A percentile compares a stretch with the other conserved stretches of the same genome.
Evolutionary conservation across 192 early-diverging fungal species (phyloP).

Genomic region (Phlyctochytrium arcticum): DNA sequence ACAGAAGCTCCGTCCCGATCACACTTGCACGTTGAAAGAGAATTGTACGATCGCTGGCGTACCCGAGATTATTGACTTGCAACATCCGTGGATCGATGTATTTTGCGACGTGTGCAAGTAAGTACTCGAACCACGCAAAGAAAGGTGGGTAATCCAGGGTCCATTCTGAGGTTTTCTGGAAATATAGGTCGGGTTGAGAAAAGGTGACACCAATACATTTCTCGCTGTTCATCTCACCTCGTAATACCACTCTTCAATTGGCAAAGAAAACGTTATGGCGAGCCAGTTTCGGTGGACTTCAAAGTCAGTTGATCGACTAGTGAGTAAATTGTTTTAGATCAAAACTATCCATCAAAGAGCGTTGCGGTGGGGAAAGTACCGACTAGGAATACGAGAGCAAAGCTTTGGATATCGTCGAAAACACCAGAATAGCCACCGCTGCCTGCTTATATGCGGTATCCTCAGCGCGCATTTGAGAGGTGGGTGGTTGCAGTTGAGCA

Average conservation of each 20-base stretch:
- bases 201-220: neutral
- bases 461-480: too few relatives aligned
- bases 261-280: constrained; percentile 82
- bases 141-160: constrained; percentile 97
- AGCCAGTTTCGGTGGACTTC: constrained; percentile 99
- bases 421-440: neutral
- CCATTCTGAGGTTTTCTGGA: constrained; percentile 83
- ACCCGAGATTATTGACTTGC: constrained; percentile 61
- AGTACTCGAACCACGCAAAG: constrained; percentile 94
- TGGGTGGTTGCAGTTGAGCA: too few relatives aligned
- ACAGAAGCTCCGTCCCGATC: constrained; percentile 72
- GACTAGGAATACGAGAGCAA: neutral
- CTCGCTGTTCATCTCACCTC: constrained; percentile 64
- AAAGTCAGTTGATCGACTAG: constrained; percentile 86
- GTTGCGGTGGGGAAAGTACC: too few relatives aligned
- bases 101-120: constrained; percentile 58
- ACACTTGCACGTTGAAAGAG: constrained; percentile 83
- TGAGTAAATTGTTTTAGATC: too few relatives aligned
- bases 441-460: neutral
- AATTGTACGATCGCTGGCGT: constrained; percentile 63
- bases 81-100: constrained; percentile 74
- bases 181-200: too few relatives aligned
- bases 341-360: too few relatives aligned
- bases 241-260: constrained; percentile 80
- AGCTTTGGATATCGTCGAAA: neutral